Base-by-base conservation (phyloP, 1,284 basidiomycete genomes). In the Boletus hoseneyae region DNA sequence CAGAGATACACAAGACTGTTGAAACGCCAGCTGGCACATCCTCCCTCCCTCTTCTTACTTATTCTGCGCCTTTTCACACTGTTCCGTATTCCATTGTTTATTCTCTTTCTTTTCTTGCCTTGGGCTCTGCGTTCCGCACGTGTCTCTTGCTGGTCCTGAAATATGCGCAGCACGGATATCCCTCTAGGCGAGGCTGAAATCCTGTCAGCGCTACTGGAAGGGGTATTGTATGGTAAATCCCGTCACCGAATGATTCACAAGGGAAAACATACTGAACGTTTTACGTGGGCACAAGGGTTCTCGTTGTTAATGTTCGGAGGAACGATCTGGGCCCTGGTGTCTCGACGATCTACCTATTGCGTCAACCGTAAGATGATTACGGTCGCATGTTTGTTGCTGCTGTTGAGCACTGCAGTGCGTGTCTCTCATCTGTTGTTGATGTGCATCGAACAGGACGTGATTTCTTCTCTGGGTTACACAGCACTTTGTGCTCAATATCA, bases 401-500 rank as follows among this genome's bases (percentile, higher is more conserved):
- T 52, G 27, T 38, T 60, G 4, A 60, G 60, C 39, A 60, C 58
- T 4, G 13, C 10, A 32, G 58, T 59, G 9, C 34, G 60, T 49
- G 8, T 21, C 12, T 9, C 1, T 9, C 1, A 3, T 13, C n/a
- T 42, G 10, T 16, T 27, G 6, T 16, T 2, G 16, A 32, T 13
- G n/a, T 16, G 29, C 25, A 35, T 30, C 39, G 25, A 23, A 36
- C 13, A 16, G 10, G 7, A 6, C 21, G 3, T 33, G 7, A 48
- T 34, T 36, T 6, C 25, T 48, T 32, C 36, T 6, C 16, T 16
- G 18, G 6, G 11, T 5, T n/a, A 15, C 21, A 39, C 23, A 63
- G 61, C 64, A 63, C 42, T 27, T 64, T 29, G 47, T 56, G 4
- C 46, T 63, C 18, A 43, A 61, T 40, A 44, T 64, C 32, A 34